Percentiles rank a stretch among this genome's conserved stretches.
These are phyloP conservation scores for Amphicarpaea edgeworthii DNA, from an alignment of 306 rosid genomes.

Conservation along the genomic window DNA sequence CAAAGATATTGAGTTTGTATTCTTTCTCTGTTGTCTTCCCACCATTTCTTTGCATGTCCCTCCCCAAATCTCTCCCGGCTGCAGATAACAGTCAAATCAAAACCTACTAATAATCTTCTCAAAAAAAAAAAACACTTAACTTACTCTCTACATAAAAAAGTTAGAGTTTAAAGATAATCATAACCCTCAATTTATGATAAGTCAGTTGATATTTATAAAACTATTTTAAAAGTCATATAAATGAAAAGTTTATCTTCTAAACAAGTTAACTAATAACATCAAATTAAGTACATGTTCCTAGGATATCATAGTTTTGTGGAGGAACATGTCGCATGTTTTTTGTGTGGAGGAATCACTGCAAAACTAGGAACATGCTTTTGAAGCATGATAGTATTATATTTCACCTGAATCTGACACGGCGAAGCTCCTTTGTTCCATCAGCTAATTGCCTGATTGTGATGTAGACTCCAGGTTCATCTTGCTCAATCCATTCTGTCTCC, in stretches of 20 bases:
- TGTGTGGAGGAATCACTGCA: not conserved
- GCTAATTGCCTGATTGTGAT: slow-evolving; percentile 78
- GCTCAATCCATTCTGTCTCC: slow-evolving; percentile 86
- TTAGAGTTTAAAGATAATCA: too few relatives aligned
- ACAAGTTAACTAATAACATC: too few relatives aligned
- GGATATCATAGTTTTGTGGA: not conserved
- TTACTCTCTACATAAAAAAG: too few relatives aligned
- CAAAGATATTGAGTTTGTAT: slow-evolving; percentile 84
- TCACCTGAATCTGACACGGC: slow-evolving; percentile 95
- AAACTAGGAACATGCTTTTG: slow-evolving; percentile 1
- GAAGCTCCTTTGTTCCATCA: slow-evolving; percentile 85
- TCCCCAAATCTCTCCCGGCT: slow-evolving; percentile 91
- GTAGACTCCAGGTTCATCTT: slow-evolving; percentile 91
- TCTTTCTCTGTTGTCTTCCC: slow-evolving; percentile 91
- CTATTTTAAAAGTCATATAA: too few relatives aligned
- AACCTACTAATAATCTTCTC: slow-evolving; percentile 8
- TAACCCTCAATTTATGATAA: too few relatives aligned
- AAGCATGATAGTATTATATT: not conserved
- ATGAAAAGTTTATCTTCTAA: too few relatives aligned
- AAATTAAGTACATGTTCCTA: not conserved
- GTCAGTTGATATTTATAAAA: too few relatives aligned
- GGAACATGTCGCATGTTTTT: slow-evolving; percentile 1
- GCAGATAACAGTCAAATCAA: slow-evolving; percentile 41
- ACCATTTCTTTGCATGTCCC: slow-evolving; percentile 79
- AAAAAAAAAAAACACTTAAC: not conserved